Percentiles rank a stretch among this genome's conserved stretches.
Conservation (phyloP, 2,329 filamentous ascomycete genomes). For the Sporothrix mexicana region DNA sequence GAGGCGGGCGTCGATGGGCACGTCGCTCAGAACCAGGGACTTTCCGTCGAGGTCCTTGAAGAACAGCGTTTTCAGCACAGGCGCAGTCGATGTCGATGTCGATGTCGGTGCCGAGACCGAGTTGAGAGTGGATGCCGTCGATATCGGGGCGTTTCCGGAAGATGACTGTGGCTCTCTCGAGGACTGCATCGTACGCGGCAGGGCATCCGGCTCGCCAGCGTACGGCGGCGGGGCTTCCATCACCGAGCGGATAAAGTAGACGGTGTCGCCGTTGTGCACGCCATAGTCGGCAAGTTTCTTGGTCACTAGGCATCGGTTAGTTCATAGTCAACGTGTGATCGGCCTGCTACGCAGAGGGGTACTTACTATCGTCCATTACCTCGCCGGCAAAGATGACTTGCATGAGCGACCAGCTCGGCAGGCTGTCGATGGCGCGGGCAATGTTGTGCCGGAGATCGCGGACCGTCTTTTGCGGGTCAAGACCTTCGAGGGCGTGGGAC, state of each 20-base stretch:
- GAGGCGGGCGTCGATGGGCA: neutral
- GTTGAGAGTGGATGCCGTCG: too few relatives aligned
- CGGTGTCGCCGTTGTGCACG: conserved; percentile 21
- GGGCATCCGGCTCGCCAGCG: neutral
- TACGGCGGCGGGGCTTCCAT: conserved; percentile 21
- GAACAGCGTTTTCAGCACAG: conserved; percentile 26
- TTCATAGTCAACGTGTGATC: too few relatives aligned
- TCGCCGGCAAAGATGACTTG: conserved; percentile 28
- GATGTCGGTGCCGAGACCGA: too few relatives aligned
- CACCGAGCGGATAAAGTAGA: conserved; percentile 32
- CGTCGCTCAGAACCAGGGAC: neutral
- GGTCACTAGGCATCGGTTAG: too few relatives aligned
- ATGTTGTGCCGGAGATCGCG: conserved; percentile 10
- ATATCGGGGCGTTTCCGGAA: neutral
- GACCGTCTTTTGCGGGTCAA: conserved; percentile 8
- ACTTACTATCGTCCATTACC: conserved; percentile 17
- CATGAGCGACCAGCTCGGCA: conserved; percentile 13
- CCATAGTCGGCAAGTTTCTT: conserved; percentile 1
- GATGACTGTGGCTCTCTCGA: neutral
- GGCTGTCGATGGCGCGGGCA: neutral
- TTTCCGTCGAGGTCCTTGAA: conserved; percentile 27
- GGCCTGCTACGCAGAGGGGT: neutral
- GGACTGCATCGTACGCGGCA: neutral
- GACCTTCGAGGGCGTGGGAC: conserved; percentile 12
- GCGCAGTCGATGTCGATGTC: neutral